phyloP scores from a whole-genome alignment of 805 yeast genomes.

The Wickerhamiella occidentalis region DNA sequence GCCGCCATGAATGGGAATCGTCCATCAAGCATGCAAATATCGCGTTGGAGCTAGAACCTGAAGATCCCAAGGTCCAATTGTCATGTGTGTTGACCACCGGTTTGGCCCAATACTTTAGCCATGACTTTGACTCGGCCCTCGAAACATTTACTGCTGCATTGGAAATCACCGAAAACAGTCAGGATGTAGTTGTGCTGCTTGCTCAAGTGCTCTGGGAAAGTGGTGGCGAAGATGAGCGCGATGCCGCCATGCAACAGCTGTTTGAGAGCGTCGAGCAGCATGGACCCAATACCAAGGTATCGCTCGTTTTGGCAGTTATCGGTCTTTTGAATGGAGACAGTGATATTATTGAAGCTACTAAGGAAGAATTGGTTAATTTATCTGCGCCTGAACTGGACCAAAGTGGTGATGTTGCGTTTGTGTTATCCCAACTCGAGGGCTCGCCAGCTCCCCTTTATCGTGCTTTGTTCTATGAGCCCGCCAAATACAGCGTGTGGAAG shows the following conservation, averaged over 20 bases:
- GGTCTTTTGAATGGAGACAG: constrained; percentile 49
- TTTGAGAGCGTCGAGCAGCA: constrained; percentile 48
- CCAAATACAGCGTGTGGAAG: constrained; percentile 56
- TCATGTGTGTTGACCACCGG: constrained; percentile 67
- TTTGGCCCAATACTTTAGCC: constrained; percentile 49
- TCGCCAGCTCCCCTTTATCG: constrained; percentile 45
- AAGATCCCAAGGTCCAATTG: constrained; percentile 20
- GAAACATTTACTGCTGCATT: constrained; percentile 56
- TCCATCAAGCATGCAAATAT: constrained; percentile 53
- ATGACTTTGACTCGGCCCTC: constrained; percentile 53
- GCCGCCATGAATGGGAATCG: constrained; percentile 38
- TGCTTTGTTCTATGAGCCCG: constrained; percentile 63
- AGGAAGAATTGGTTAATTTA: constrained; percentile 49
- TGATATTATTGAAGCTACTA: constrained; percentile 47
- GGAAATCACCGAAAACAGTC: constrained; percentile 42
- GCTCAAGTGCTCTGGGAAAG: constrained; percentile 71
- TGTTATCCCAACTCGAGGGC: constrained; percentile 16
- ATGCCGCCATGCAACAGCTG: constrained; percentile 75
- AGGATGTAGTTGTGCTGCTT: constrained; percentile 55
- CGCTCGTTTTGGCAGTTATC: constrained; percentile 69
- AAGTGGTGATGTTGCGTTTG: constrained; percentile 39
- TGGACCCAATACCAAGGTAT: constrained; percentile 57
- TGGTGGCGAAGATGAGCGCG: constrained; percentile 62
- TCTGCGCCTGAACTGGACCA: constrained; percentile 42
- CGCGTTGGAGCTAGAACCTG: constrained; percentile 38